phyloP scores from a whole-genome alignment of 2,329 filamentous ascomycete species.

The Verticillium dahliae region DNA sequence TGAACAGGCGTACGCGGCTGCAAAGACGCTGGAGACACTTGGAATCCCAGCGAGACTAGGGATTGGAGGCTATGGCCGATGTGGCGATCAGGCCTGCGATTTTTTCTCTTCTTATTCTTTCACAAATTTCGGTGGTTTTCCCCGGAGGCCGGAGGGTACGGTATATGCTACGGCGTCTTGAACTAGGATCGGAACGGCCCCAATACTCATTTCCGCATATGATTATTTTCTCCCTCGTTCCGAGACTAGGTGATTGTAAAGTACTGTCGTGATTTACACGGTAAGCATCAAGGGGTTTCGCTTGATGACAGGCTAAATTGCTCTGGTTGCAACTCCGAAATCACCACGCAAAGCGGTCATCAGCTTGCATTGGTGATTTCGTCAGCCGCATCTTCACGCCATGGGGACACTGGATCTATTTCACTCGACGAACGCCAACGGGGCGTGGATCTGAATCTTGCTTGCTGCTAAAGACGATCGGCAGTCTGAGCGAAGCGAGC shows the following conservation, averaged over 20 bases:
- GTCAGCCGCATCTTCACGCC: not conserved
- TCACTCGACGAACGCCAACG: not conserved
- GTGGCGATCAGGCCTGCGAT: not conserved
- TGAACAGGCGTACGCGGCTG: not conserved
- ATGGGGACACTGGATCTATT: not conserved
- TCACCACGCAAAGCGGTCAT: not conserved
- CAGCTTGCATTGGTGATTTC: not conserved
- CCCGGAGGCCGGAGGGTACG: no score
- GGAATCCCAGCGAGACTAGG: not conserved
- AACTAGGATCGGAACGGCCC: not conserved
- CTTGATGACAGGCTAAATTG: not conserved
- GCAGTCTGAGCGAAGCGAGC: not conserved
- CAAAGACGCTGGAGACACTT: not conserved
- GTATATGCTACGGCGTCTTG: not conserved
- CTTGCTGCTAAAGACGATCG: not conserved
- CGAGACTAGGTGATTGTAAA: not conserved
- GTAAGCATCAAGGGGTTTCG: not conserved
- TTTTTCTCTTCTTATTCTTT: no score
- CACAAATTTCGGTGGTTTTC: no score
- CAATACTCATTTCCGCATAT: not conserved
- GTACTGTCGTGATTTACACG: not conserved
- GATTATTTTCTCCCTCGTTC: not conserved
- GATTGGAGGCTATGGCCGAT: not conserved
- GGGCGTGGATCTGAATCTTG: not conserved
- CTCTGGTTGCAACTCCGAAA: not conserved